These are phyloP conservation scores for Phytopythium sindhum DNA, from an alignment of 352 stramenopile species.

Conservation along the genomic window DNA sequence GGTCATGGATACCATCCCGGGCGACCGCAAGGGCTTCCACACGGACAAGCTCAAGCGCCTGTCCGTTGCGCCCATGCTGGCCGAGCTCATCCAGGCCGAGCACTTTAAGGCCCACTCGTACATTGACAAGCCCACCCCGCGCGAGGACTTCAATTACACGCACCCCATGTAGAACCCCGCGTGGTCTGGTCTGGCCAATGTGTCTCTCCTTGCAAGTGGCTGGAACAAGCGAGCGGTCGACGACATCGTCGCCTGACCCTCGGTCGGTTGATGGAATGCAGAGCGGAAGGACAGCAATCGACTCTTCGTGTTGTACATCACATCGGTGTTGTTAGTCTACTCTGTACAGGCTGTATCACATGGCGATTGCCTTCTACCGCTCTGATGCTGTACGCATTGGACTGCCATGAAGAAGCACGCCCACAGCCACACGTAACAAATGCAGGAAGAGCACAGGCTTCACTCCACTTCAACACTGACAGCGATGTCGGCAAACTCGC, in stretches of 20 bases:
- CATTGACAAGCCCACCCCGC: constrained; percentile 82
- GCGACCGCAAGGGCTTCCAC: constrained; percentile 47
- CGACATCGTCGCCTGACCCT: background rate
- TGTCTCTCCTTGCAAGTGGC: background rate
- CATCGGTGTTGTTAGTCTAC: background rate
- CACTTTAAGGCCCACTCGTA: constrained; percentile 90
- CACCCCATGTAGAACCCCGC: constrained; percentile 64
- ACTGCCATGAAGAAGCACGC: too few species aligned
- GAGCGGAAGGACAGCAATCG: background rate
- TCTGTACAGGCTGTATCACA: background rate
- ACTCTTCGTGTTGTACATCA: background rate
- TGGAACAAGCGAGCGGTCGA: background rate
- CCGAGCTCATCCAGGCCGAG: constrained; percentile 89
- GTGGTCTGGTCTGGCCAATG: background rate
- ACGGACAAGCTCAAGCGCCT: constrained; percentile 88
- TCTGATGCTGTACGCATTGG: background rate
- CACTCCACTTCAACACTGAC: background rate
- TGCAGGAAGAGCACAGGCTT: background rate
- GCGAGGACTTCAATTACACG: constrained; percentile 85
- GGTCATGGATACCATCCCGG: constrained; percentile 89
- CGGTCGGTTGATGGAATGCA: background rate
- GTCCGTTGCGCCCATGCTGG: constrained; percentile 85
- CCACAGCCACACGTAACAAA: too few species aligned
- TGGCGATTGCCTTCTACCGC: background rate
- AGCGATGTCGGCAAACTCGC: constrained; percentile 4